Evolutionary conservation across 1,284 basidiomycete species (phyloP), one percentile per base, ranked within the genome.

Genomic region (Sporisorium sorghi): DNA sequence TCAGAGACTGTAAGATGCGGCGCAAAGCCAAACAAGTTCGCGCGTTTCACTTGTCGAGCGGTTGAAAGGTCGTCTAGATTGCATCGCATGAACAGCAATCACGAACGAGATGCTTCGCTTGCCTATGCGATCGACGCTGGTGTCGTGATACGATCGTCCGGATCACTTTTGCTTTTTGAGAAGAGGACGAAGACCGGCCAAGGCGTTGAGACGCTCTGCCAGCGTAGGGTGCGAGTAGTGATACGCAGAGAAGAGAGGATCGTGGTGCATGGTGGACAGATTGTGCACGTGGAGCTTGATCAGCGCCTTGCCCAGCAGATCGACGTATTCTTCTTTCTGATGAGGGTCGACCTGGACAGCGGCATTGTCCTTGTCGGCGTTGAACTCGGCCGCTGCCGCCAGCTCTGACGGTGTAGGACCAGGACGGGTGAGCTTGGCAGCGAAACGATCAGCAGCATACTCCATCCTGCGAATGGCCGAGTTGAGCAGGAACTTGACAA

Each of bases 211-310:
- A 12, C 82, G 69, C 71, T 84, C 82, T 6, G 76, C 66, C 11
- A 84, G 59, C 4, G 81, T 82, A 3, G 83, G 83, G 42, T 84
- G 83, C 15, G 76, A 79, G 57, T 84, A 76, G 57, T 83, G 80
- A 47, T 81, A 82, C 11, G 81, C 82, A 17, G 79, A 80, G 52
- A 81, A 84, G 37, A 83, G 75, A 14, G 79, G 64, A 32, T 84
- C 83, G 58, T 83, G 76, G 54, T 84, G 78, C 77, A 84, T 81
- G n/a, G 80, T 75, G 7, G 79, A 79, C 11, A 84, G 73, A 24
- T 84, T 84, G 52, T 84, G 79, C 1, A 82, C 63, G 46, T 82
- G 80, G 15, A 84, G 66, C 67, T 83, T 83, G 77, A 84, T 76
- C 17, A 84, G 73, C 17, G 82, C 76, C 30, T 66, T 72, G 21